Base-by-base conservation (phyloP, 306 rosid genomes). In the Lathyrus sativus region DNA sequence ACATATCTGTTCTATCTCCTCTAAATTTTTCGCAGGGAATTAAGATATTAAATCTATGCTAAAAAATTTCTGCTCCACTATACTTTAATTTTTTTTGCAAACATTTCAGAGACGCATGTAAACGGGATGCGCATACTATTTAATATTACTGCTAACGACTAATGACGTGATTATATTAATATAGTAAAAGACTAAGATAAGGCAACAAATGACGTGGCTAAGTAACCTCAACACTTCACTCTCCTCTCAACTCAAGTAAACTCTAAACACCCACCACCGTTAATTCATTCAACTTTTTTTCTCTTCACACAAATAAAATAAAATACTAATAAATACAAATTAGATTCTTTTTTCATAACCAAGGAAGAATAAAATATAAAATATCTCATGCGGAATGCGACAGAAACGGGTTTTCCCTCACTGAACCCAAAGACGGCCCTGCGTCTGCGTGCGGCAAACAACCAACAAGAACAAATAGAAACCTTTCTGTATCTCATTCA, bases 141-240 rank as follows among this genome's bases (percentile, higher is more conserved):
- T 19, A 19, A 19, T 19, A 19, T 19, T 19, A 19, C 26, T 37
- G 2, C n/a, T 10, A 41, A 10, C 11, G 11, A 41, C 45, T 41
- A 41, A 2, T 41, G 11, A 41, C 4, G 5, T 41, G 12, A 1
- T 11, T 11, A 41, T 41, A 41, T 41, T 11, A 11, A 10, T 9
- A 9, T 41, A 9, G 1, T 41, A 3, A 9, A 10, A 41, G 45
- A 9, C 15, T 45, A 45, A 22, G 59, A 54, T 55, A 55, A 11
- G 62, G 62, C 13, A 7, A 56, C 1, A 56, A 29, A 56, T 56
- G 62, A 56, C 39, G 41, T 56, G 62, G 62, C 62, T 3, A 28
- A 56, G 11, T n/a, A 28, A 0, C 19, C 2, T 56, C 62, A 12
- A 26, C 39, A 56, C 11, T 53, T 54, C 58, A 19, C 3, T 50